Evolutionary conservation across 495 filamentous ascomycete species (phyloP), one percentile per base, ranked within the genome.

Genomic region (Aspergillus kassunensis): DNA sequence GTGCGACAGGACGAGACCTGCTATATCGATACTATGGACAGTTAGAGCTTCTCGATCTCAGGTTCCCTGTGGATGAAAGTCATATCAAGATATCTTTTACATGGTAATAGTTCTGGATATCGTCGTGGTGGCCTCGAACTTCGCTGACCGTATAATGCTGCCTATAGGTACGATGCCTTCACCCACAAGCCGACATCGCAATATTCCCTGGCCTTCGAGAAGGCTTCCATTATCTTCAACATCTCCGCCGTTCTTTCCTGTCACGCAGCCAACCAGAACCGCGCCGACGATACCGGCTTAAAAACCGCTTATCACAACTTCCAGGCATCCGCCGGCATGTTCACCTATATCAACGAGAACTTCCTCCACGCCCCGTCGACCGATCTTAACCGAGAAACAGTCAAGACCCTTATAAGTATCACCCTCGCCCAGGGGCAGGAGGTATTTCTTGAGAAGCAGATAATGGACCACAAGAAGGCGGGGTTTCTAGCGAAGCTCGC

Each of bases 271-370:
- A 79, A 90, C 66, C 93, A 97, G 66, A 88, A 91, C 53, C 86
- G 95, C 18, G 88, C 85, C 52, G 91, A 97, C 61, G 95, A 97
- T 53, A 75, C 86, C 16, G 92, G 95, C 21, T 80, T 97, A 55
- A 98, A 97, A 71, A 93, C 90, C 13, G 88, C 93, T 3, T 98
- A 96, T 63, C 92, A 98, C 69, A 97, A 93, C 18, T 97, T 97
- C 75, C 93, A 98, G 67, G 93, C 93, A 29, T 87, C 91, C 20
- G 93, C 93, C 10, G 93, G 93, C 67, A 98, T 98, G 93, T 98
- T 97, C 69, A 97, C 91, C 16, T 98, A 98, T 61, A 97, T 98
- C 74, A 98, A 97, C 68, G 91, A 97, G 72, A 97, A 98, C 71
- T 98, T 98, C 69, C 74, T 97, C 34, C 95, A 98, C 63, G 93